Evolutionary conservation across 2,329 filamentous ascomycete species (phyloP), one percentile per base, ranked within the genome.

Genomic region (Dichotomopilus funicola): DNA sequence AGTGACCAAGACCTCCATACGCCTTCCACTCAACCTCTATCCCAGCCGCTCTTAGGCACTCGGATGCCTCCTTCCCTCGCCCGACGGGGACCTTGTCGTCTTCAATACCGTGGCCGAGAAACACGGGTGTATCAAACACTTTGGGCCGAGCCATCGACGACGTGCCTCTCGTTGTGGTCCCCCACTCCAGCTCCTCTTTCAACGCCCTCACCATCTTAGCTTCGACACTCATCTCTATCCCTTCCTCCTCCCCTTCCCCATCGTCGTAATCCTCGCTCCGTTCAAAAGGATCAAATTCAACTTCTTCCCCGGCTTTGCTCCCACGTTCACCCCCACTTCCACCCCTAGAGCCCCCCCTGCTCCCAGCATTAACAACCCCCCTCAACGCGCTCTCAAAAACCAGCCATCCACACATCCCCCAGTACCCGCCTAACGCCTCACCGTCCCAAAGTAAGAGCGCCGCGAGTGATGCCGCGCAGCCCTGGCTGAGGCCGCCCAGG

Each of bases 401-500:
- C 52, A 79, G 61, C 62, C 70, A 78, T 0, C 75, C 75, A 54
- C 74, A 74, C 71, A 79, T 73, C 0, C 72, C 73, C 6, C 77
- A 64, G 10, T 67, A 61, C 0, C 64, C 75, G 0, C 67, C 74
- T 36, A 78, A 55, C 2, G 65, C 51, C 12, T 64, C 62, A 11
- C 70, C 73, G 8, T 74, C 67, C 75, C 75, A 77, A 1, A 74
- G 65, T 53, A 82, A 55, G 54, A 73, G 59, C 8, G 72, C 67
- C 13, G 71, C 62, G 56, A 82, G 56, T 0, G 70, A 66, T 43
- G 74, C 73, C 2, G 78, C 78, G 59, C 76, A 78, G 0, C 79
- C 80, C 59, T 82, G 79, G 49, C 80, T 82, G 13, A 81, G 64
- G 0, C 79, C 79, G 41, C 75, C 74, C 0, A 82, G 58, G 1